Percentiles rank a stretch among this genome's conserved stretches.
Conservation (phyloP, 768 basidiomycete species). For the Russula lepida region DNA sequence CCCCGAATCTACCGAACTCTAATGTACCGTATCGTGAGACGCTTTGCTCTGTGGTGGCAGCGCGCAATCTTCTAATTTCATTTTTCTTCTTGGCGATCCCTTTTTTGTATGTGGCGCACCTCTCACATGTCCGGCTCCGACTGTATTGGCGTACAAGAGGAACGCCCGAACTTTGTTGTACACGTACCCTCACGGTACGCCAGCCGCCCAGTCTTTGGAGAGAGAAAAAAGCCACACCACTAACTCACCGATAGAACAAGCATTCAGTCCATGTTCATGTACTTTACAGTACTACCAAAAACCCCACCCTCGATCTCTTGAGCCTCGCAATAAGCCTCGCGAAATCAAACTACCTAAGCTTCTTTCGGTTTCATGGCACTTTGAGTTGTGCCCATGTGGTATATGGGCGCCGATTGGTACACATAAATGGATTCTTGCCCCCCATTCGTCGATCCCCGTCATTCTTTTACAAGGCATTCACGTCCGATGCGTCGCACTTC, state of each 20-base stretch:
- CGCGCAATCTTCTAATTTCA: background rate
- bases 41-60: background rate
- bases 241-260: background rate
- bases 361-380: background rate
- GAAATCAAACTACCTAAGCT: no score
- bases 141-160: background rate
- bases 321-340: no score
- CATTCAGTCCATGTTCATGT: background rate
- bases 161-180: background rate
- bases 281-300: background rate
- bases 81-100: background rate
- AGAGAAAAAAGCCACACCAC: background rate
- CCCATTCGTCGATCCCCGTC: background rate
- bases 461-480: background rate
- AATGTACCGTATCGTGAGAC: no score
- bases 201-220: background rate
- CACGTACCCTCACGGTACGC: no score
- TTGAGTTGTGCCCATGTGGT: background rate
- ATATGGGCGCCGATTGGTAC: background rate
- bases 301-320: background rate
- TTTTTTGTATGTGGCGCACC: slow-evolving; percentile 4
- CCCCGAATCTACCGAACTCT: background rate
- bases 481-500: background rate
- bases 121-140: background rate
- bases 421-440: background rate